Evolutionary conservation across 176 grass and related monocot species (phyloP).

Genomic region (Neostapfia colusana): DNA sequence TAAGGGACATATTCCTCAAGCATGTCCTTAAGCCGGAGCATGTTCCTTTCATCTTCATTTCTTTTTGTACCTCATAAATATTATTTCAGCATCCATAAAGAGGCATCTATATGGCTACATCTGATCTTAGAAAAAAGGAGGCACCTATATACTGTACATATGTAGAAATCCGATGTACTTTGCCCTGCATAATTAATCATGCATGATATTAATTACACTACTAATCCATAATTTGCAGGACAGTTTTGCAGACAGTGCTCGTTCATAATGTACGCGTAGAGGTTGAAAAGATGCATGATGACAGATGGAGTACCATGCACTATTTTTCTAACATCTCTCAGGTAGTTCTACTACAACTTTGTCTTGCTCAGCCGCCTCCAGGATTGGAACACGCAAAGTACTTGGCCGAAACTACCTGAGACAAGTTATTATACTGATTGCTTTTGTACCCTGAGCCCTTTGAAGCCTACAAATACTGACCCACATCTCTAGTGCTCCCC

Average conservation of each 20-base stretch:
- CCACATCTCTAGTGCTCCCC: conserved; percentile 66
- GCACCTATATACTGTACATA: not conserved
- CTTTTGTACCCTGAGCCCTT: conserved; percentile 60
- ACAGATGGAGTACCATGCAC: not conserved
- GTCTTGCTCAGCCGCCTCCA: conserved; percentile 35
- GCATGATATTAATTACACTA: too few species aligned
- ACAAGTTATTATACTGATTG: conserved; percentile 44
- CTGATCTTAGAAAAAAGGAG: not conserved
- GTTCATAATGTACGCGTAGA: not conserved
- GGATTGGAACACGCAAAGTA: conserved; percentile 48
- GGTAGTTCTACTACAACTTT: conserved; percentile 23
- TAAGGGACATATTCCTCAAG: conserved; percentile 52
- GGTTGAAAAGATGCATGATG: too few species aligned
- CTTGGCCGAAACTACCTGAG: conserved; percentile 42
- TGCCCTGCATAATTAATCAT: not conserved
- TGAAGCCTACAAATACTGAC: conserved; percentile 75
- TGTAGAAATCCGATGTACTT: not conserved
- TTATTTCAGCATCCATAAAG: conserved; percentile 42
- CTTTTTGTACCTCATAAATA: conserved; percentile 42
- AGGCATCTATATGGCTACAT: conserved; percentile 21
- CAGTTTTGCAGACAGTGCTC: not conserved
- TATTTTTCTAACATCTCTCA: conserved; percentile 27
- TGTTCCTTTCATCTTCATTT: conserved; percentile 62
- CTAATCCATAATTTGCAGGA: conserved; percentile 2
- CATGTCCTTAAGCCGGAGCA: conserved; percentile 31